Base-by-base conservation (phyloP, 495 filamentous ascomycete genomes). In the Beverwykella pulmonaria region DNA sequence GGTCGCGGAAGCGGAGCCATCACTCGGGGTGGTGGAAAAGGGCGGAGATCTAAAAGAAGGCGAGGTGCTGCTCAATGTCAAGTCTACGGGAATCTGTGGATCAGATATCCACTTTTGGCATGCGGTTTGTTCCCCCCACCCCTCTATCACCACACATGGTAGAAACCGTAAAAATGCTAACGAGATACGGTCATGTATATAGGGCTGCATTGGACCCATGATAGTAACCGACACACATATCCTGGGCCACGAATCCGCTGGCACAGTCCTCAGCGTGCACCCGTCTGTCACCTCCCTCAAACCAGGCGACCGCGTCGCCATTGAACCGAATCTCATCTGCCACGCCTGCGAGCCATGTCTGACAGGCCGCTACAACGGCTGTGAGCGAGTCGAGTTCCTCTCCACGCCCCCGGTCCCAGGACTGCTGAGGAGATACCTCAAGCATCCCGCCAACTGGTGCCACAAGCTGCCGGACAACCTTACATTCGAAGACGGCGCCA, bases 81-180 rank as follows among this genome's bases (percentile, higher is more conserved):
- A 92, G 75, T 94, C 90, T 77, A 96, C 92, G 15, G 92, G 92
- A 53, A 96, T 97, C 75, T 97, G 92, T 80, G 92, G 92, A 89
- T 92, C 80, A 58, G 92, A 96, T 77, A 87, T 97, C 29, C 92
- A 96, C 79, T 97, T 97, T 83, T 96, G 92, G 92, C 92, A 93
- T 75, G 89, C 88, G 34, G 67, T 69, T 65, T 27, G 67, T 56
- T 46, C 46, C 63, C 52, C 15, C 19, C n/a, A n/a, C n/a, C n/a
- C n/a, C n/a, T n/a, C n/a, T n/a, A n/a, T n/a, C n/a, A n/a, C n/a
- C n/a, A n/a, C n/a, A n/a, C n/a, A n/a, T n/a, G n/a, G n/a, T n/a
- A n/a, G n/a, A n/a, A n/a, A n/a, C n/a, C n/a, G n/a, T n/a, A n/a
- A n/a, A n/a, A n/a, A n/a, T n/a, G n/a, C n/a, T n/a, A n/a, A n/a